A percentile compares a stretch with the other conserved stretches of the same genome.
Evolutionary conservation across 257 asterid genomes (phyloP).

Genomic region (Solanum clarkiae): DNA sequence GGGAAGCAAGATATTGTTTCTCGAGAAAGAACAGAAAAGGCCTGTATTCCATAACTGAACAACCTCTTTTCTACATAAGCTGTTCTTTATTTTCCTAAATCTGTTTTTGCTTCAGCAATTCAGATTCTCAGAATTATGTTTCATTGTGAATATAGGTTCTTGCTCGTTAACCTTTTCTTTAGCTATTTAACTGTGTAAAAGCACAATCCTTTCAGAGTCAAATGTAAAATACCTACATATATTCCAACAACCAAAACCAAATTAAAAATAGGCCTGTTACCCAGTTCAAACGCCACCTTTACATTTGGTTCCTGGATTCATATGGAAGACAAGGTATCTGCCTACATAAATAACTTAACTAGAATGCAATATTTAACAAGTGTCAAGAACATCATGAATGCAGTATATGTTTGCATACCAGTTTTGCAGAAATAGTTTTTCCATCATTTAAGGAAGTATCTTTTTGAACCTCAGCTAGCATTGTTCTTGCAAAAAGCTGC

Average conservation of each 20-base stretch:
- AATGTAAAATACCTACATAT: background rate
- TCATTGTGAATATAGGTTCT: background rate
- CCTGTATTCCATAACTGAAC: background rate
- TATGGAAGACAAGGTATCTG: background rate
- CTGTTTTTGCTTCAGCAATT: background rate
- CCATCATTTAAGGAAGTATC: background rate
- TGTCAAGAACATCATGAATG: background rate
- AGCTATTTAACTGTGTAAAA: background rate
- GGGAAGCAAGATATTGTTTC: background rate
- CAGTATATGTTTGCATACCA: background rate
- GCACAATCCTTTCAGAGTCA: background rate
- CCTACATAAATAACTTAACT: background rate
- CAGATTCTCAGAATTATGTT: background rate
- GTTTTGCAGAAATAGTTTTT: background rate
- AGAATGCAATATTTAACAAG: background rate
- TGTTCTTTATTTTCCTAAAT: background rate
- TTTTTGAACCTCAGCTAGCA: background rate
- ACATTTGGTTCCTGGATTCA: background rate
- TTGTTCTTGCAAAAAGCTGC: background rate
- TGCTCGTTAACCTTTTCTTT: background rate
- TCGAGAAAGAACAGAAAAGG: background rate
- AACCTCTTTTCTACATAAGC: background rate
- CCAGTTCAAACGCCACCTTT: background rate
- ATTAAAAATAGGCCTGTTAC: background rate
- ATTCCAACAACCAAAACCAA: background rate